Base-by-base conservation (phyloP, 306 rosid species). In the Rubus idaeus region DNA sequence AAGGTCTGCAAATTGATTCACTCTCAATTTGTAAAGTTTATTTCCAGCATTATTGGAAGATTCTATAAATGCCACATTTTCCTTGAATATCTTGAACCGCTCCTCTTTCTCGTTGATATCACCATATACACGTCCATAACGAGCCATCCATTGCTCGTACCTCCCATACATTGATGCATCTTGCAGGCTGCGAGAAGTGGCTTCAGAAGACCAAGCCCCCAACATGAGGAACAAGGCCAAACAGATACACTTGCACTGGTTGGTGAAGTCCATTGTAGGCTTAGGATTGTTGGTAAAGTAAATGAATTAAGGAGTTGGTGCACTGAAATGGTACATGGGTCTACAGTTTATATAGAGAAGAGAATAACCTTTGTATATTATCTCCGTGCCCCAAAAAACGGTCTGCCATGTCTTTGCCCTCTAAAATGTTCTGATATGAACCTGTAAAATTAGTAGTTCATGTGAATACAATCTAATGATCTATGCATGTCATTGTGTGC, bases 111-210 rank as follows among this genome's bases (percentile, higher is more conserved):
- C 60, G 20, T n/a, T 18, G 26, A 55, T 55, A 11, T n/a, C 8
- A 8, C 10, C n/a, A 1, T 55, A 55, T 0, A 18, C 23, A 8
- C 60, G 60, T 55, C 60, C 60, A 8, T 55, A 55, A 55, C 26
- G 60, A n/a, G 60, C 60, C 26, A 55, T 55, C 60, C 60, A 55
- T 6, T 55, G 60, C 60, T 55, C 60, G 60, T 18, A 55, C n/a
- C 60, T 55, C 60, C 6, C 26, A 7, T 55, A 55, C 23, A 55
- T 55, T 2, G 23, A 7, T n/a, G 23, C 60, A 55, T n/a, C 60
- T 55, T 55, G 60, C 8, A 18, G 23, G n/a, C n/a, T 55, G 10
- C 26, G 60, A 55, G 23, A 55, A n/a, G 60, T 55, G 60, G 60
- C 60, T 10, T 18, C 26, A 55, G 60, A 55, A 55, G 26, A 55